A percentile compares a stretch with the other conserved stretches of the same genome.
Evolutionary conservation across 176 grass and related monocot genomes (phyloP).

Genomic region (Typha latifolia): DNA sequence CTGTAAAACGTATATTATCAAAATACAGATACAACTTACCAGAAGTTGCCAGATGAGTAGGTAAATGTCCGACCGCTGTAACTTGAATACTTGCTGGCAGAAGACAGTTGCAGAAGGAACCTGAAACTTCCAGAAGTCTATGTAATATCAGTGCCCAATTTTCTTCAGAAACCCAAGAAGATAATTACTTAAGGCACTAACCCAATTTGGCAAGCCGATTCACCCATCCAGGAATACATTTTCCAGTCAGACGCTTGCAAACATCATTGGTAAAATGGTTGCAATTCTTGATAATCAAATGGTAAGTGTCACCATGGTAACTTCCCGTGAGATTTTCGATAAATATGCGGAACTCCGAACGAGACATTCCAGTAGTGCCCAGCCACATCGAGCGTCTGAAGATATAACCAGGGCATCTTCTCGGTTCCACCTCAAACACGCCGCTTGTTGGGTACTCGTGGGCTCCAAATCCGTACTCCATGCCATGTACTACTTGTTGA

Average conservation of each 20-base stretch:
- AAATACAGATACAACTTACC: conserved; percentile 25
- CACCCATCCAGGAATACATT: conserved; percentile 69
- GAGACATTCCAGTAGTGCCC: conserved; percentile 63
- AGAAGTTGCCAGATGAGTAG: conserved; percentile 32
- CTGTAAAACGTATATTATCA: not conserved
- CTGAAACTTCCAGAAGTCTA: conserved; percentile 27
- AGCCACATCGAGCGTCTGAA: conserved; percentile 73
- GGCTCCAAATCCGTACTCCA: conserved; percentile 87
- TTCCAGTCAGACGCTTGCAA: conserved; percentile 46
- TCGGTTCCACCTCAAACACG: conserved; percentile 82
- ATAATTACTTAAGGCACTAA: conserved; percentile 10
- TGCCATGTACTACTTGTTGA: conserved; percentile 53
- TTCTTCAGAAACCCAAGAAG: not conserved
- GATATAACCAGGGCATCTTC: conserved; percentile 69
- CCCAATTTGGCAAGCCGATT: conserved; percentile 89
- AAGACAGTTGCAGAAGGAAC: conserved; percentile 79
- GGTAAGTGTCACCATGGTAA: conserved; percentile 77
- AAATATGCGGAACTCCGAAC: conserved; percentile 38
- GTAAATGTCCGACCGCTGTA: conserved; percentile 47
- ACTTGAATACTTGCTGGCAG: conserved; percentile 77
- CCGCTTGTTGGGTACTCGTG: conserved; percentile 75
- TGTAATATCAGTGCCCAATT: not conserved
- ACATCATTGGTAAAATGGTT: conserved; percentile 85
- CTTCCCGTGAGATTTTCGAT: conserved; percentile 65
- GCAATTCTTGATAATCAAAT: conserved; percentile 80